Base-by-base conservation (phyloP, 257 asterid species). In the Petrea volubilis region DNA sequence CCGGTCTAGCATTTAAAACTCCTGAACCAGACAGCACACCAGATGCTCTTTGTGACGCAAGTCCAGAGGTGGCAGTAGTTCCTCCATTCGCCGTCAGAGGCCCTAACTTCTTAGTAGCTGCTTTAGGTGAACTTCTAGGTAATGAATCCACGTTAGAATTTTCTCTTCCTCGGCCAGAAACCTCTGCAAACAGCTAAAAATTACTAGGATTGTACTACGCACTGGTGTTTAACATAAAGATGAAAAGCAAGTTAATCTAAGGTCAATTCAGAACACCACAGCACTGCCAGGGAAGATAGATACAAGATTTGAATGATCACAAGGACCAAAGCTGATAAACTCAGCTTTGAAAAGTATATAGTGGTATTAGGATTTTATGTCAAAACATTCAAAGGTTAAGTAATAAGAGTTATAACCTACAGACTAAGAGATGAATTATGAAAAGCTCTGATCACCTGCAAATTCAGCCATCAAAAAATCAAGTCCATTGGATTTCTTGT, bases 21-120 rank as follows among this genome's bases (percentile, higher is more conserved):
- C 99, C 99, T 43, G 99, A 95, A 72, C 96, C 98, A 56, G 99
- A 92, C 61, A 95, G 85, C 80, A 92, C 96, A 27, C 98, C 96
- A 34, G 98, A 95, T 73, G 94, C 96, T 62, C 91, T 84, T 73
- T 85, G 96, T 46, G 96, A 92, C 64, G 88, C 90, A 73, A 88
- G 60, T 64, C 96, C 96, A 55, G 88, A 84, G 24, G 90, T 74
- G 9, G 87, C 79, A 67, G 88, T 80, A 55, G 74, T 60, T 70
- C 88, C 98, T 24, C 88, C 95, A 52, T 71, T 84, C 63, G 89
- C 68, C 56, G 85, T 34, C 67, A 43, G 77, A 36, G 80, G 76
- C 11, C 88, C 97, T 29, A 85, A 73, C 83, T 95, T 95, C 88
- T 87, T 88, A 61, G 43, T 84, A 74, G 83, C 84, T 61, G 87